Evolutionary conservation across 208 protist genomes (phyloP), one percentile per base, ranked within the genome.

Genomic region (Wallacemonas sp.): DNA sequence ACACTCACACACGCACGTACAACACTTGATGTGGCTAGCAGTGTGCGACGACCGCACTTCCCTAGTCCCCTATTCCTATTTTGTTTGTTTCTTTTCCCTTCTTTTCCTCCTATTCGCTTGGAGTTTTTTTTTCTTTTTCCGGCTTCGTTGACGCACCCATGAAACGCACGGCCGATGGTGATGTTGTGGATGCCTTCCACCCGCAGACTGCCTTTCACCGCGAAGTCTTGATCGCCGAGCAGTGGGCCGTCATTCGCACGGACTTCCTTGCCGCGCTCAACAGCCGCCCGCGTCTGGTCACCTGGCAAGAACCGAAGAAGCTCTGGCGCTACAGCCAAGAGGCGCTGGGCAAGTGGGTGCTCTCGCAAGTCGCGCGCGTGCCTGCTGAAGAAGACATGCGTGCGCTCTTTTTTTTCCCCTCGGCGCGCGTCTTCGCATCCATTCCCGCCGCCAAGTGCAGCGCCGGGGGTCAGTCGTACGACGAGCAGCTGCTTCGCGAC

Each of bases 321-420:
- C 80, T 95, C 36, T 92, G 90, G 86, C 86, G 90, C 1, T 86
- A 95, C 71, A 82, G 83, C 39, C 86, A 92, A 59, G 86, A 95
- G 70, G 87, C 87, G 22, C 76, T 95, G 2, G 90, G 87, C 25
- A 95, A 95, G 77, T 95, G 90, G 87, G 57, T 95, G 14, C 79
- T 95, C 42, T 93, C 90, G 11, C 90, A 95, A 72, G 71, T 89
- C 8, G 90, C 90, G 12, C 81, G 90, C 5, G 74, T 85, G 52
- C 46, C 62, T 1, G 8, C 29, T 10, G 52, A 62, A 4, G 57
- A 66, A 14, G 42, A 57, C 41, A 48, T 55, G 25, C 57, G 42
- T 10, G 18, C 38, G 3, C n/a, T 72, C 57, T 55, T 72, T 57
- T 72, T 65, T 39, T 72, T 65, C 41, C 57, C 67, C 42, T 41